These are phyloP conservation scores for Metschnikowia amazonensis DNA, from an alignment of 805 yeast genomes.

Conservation along the genomic window DNA sequence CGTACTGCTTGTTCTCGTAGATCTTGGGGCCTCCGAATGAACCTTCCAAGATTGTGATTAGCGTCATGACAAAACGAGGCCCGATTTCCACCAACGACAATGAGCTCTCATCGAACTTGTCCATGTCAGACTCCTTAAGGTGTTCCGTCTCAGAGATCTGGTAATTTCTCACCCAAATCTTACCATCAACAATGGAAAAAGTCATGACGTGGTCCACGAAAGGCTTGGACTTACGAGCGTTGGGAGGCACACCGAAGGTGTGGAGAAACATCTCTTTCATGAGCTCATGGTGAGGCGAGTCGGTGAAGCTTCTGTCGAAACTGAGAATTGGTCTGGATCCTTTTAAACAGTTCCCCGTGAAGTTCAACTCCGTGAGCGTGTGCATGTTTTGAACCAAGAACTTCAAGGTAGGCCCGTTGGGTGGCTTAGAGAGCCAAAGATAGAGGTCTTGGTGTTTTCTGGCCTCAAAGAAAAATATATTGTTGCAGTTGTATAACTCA, in stretches of 20 bases:
- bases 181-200: constrained; percentile 86
- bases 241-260: constrained; percentile 90
- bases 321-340: constrained; percentile 94
- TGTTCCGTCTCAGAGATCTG: constrained; percentile 73
- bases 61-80: constrained; percentile 91
- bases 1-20: constrained; percentile 94
- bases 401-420: constrained; percentile 95
- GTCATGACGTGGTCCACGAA: constrained; percentile 94
- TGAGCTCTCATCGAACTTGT: constrained; percentile 47
- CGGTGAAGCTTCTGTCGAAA: constrained; percentile 72
- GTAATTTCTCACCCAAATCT: constrained; percentile 92
- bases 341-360: constrained; percentile 92
- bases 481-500: constrained; percentile 95
- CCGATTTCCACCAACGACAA: constrained; percentile 89
- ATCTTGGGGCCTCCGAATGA: constrained; percentile 97
- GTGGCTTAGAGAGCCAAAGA: constrained; percentile 93
- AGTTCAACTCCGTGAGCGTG: constrained; percentile 91
- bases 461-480: constrained; percentile 88
- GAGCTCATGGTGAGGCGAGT: constrained; percentile 62
- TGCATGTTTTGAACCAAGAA: constrained; percentile 93
- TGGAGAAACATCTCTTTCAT: constrained; percentile 82
- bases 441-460: constrained; percentile 95
- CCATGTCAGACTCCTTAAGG: constrained; percentile 49
- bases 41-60: constrained; percentile 89
- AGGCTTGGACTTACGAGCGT: constrained; percentile 88